phyloP scores from a whole-genome alignment of 805 yeast species.

The Metschnikowia continentalis region DNA sequence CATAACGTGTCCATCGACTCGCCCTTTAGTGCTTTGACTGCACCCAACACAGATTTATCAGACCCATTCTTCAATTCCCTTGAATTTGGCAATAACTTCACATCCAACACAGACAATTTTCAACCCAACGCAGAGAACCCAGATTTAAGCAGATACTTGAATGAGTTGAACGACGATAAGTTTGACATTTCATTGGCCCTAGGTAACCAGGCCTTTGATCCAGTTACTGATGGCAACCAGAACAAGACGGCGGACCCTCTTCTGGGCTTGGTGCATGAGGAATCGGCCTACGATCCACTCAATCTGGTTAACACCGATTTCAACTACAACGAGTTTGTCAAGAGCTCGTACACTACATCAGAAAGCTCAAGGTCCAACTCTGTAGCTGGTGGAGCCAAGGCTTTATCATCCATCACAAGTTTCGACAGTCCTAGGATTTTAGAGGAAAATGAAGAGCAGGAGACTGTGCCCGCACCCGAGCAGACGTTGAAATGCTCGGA shows the following conservation, averaged over 20 bases:
- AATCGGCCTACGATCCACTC: conserved; percentile 54
- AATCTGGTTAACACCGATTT: conserved; percentile 25
- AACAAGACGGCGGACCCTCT: conserved; percentile 34
- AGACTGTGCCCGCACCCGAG: conserved; percentile 68
- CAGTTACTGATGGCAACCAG: conserved; percentile 7
- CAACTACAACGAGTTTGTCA: conserved; percentile 37
- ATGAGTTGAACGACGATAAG: conserved; percentile 38
- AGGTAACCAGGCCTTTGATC: conserved; percentile 19
- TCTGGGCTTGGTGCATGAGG: conserved; percentile 48
- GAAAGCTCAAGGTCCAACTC: conserved; percentile 14
- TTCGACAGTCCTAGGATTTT: conserved; percentile 14
- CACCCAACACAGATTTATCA: background rate
- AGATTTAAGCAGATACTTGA: conserved; percentile 1
- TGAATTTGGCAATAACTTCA: background rate
- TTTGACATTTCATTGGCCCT: conserved; percentile 57
- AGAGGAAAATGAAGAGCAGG: conserved; percentile 16
- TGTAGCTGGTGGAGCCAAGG: conserved; percentile 10
- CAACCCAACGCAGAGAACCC: background rate
- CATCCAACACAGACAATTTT: background rate
- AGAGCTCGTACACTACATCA: conserved; percentile 28
- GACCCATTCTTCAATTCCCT: conserved; percentile 1
- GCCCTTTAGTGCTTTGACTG: conserved; percentile 1
- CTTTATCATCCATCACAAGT: conserved; percentile 18
- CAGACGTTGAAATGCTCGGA: conserved; percentile 71
- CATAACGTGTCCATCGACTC: background rate